Evolutionary conservation across 257 asterid species (phyloP).

Genomic region (Scutellaria minor): DNA sequence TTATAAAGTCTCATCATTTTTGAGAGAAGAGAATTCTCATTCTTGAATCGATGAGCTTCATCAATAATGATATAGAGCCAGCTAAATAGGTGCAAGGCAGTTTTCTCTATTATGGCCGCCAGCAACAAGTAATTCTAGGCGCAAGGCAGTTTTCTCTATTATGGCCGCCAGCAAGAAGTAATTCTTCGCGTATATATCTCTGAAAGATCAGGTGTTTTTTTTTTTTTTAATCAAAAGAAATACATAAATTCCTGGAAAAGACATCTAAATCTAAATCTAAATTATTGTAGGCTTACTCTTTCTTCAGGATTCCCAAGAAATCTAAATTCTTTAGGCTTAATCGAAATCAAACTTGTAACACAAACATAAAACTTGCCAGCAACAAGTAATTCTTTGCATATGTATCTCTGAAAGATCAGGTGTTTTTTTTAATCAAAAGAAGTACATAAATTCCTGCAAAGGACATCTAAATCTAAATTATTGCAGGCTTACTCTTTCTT

Average conservation of each 20-base stretch:
- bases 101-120: conserved; percentile 96
- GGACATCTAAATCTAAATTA: conserved; percentile 12
- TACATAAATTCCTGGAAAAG: conserved; percentile 27
- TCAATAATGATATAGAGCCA: conserved; percentile 99
- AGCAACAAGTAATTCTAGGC: no score
- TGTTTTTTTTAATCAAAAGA: conserved; percentile 7
- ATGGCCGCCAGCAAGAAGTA: conserved; percentile 99
- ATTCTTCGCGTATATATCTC: conserved; percentile 89
- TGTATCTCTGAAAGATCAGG: conserved; percentile 61
- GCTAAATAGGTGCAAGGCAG: conserved; percentile 83
- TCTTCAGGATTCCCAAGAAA: conserved; percentile 99
- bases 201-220: conserved; percentile 48
- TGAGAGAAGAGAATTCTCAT: no score
- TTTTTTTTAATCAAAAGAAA: conserved; percentile 7
- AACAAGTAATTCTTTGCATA: conserved; percentile 90
- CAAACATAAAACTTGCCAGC: conserved; percentile 98
- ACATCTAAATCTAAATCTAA: no score
- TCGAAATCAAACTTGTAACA: conserved; percentile 98
- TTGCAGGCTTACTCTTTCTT: conserved; percentile 77
- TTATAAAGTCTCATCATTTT: no score
- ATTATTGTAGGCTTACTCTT: conserved; percentile 61
- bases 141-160: conserved; percentile 80
- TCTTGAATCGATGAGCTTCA: conserved; percentile 97
- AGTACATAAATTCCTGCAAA: conserved; percentile 28
- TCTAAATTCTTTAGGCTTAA: no score